These are phyloP conservation scores for Didymella glomerata DNA, from an alignment of 2,329 filamentous ascomycete species.

Conservation along the genomic window DNA sequence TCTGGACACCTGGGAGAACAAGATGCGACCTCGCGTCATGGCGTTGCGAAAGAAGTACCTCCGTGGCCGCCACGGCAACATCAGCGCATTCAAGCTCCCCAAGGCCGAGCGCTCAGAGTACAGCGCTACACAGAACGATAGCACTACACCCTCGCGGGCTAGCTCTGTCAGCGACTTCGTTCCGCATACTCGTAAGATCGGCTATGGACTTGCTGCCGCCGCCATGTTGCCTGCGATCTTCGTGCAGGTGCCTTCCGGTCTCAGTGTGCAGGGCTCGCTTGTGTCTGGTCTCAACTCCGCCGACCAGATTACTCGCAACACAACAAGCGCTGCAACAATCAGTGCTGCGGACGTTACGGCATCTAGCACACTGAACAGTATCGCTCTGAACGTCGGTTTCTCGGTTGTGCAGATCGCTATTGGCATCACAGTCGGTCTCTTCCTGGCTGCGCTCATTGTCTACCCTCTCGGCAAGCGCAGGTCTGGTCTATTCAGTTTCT, in stretches of 20 bases:
- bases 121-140: constrained; percentile 28
- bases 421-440: constrained; percentile 61
- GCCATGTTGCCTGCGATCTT: constrained; percentile 90
- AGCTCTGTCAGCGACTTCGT: constrained; percentile 39
- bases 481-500: constrained; percentile 51
- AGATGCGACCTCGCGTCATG: constrained; percentile 54
- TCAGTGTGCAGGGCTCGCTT: constrained; percentile 66
- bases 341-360: constrained; percentile 35
- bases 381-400: constrained; percentile 59
- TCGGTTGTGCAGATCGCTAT: constrained; percentile 61
- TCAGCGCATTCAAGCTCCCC: constrained; percentile 2
- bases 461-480: constrained; percentile 61
- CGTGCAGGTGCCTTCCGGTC: constrained; percentile 67
- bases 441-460: constrained; percentile 58
- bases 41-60: constrained; percentile 39
- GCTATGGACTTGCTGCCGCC: constrained; percentile 82
- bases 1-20: constrained; percentile 63
- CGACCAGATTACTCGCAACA: constrained; percentile 61
- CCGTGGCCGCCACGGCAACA: constrained; percentile 31
- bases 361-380: constrained; percentile 49
- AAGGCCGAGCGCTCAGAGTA: constrained; percentile 36
- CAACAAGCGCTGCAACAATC: constrained; percentile 56
- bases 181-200: constrained; percentile 52
- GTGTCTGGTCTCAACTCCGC: constrained; percentile 66
- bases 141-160: constrained; percentile 30